Percentiles rank a stretch among this genome's conserved stretches.
Conservation (phyloP, 2,329 filamentous ascomycete species). For the Colletotrichum tamarilloi region DNA sequence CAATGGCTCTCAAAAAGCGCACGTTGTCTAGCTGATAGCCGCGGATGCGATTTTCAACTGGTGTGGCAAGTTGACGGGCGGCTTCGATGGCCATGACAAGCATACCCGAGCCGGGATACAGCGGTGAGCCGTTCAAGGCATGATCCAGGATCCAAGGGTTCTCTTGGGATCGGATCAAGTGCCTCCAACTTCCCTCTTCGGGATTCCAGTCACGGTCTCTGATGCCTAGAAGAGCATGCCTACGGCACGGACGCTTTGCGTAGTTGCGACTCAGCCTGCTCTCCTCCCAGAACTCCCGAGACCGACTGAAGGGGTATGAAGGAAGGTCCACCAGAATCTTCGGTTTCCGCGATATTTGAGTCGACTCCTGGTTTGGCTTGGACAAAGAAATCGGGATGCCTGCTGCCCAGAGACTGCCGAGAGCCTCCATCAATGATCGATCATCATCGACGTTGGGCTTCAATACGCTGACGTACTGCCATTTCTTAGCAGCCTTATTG, state of each 20-base stretch:
- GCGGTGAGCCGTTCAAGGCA: conserved; percentile 54
- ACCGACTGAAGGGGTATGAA: conserved; percentile 65
- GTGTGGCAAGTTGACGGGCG: conserved; percentile 47
- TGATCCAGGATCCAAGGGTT: conserved; percentile 65
- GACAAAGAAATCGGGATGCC: neutral
- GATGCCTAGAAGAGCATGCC: conserved; percentile 63
- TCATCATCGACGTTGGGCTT: neutral
- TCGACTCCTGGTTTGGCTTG: neutral
- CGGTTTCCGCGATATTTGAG: conserved; percentile 29
- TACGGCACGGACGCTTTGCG: conserved; percentile 55
- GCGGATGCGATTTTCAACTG: neutral
- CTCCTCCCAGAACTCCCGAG: conserved; percentile 64
- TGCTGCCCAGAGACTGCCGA: neutral
- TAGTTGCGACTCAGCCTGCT: conserved; percentile 55
- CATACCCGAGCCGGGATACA: conserved; percentile 64
- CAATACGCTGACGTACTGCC: neutral
- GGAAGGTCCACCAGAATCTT: conserved; percentile 56
- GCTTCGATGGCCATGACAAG: conserved; percentile 61
- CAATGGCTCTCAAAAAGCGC: conserved; percentile 10
- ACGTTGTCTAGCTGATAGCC: conserved; percentile 11
- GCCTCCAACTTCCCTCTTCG: conserved; percentile 59
- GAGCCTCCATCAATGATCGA: neutral
- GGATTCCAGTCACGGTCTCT: conserved; percentile 54
- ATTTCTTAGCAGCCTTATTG: neutral
- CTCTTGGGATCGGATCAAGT: conserved; percentile 58